phyloP scores from a whole-genome alignment of 495 filamentous ascomycete genomes.

The Bacidia gigantensis region DNA sequence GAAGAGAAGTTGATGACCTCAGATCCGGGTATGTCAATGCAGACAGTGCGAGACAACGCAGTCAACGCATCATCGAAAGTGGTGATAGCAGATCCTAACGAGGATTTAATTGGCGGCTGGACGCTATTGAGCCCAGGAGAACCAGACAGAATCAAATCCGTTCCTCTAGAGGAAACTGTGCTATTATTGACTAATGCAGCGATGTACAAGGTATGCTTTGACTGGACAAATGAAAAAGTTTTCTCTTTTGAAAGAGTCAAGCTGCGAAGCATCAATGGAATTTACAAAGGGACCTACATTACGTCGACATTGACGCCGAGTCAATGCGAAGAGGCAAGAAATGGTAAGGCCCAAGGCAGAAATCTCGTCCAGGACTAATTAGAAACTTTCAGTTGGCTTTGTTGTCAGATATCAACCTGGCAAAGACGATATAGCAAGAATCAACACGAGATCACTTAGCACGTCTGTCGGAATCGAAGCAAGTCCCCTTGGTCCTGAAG shows the following conservation, averaged over 20 bases:
- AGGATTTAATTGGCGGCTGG: constrained; percentile 80
- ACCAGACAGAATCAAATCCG: constrained; percentile 46
- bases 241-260: constrained; percentile 78
- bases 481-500: constrained; percentile 6
- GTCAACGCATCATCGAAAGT: constrained; percentile 77
- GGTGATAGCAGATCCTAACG: constrained; percentile 65
- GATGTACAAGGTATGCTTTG: constrained; percentile 76
- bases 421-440: constrained; percentile 48
- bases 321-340: constrained; percentile 52
- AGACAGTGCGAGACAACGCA: constrained; percentile 69
- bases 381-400: constrained; percentile 43
- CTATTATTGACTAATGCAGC: constrained; percentile 74
- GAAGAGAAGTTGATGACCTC: constrained; percentile 74
- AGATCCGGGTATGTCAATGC: constrained; percentile 76
- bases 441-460: constrained; percentile 74
- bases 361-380: no score
- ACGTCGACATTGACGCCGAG: constrained; percentile 64
- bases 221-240: constrained; percentile 88
- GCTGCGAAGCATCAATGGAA: constrained; percentile 50
- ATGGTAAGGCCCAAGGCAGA: no score
- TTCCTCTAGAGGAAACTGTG: constrained; percentile 72
- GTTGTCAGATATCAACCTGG: constrained; percentile 62
- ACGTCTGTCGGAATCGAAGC: constrained; percentile 28
- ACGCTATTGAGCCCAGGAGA: constrained; percentile 56
- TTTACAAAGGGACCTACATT: constrained; percentile 76